Evolutionary conservation across 257 asterid species (phyloP).

Genomic region (Forsythia suspensa): DNA sequence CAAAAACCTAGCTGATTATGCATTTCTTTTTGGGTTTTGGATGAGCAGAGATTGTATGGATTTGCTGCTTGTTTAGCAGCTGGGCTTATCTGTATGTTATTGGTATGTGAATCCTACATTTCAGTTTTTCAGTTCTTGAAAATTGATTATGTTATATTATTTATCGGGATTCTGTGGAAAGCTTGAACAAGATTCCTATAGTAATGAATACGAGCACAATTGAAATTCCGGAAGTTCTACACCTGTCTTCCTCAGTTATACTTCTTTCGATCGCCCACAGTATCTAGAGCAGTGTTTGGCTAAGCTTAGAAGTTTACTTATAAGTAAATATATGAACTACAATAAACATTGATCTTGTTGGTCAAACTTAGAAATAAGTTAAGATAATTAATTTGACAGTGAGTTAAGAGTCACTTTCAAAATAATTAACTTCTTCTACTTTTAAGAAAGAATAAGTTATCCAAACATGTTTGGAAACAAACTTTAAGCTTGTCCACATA

Average conservation of each 20-base stretch:
- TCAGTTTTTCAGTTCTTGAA: conserved; percentile 12
- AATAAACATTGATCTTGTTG: not conserved
- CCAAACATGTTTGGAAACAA: not conserved
- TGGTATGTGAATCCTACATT: conserved; percentile 54
- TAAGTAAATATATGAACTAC: not conserved
- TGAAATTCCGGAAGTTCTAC: not conserved
- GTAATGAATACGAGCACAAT: not conserved
- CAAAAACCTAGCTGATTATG: conserved; percentile 20
- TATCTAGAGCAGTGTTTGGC: not conserved
- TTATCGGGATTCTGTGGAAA: not conserved
- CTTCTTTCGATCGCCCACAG: not conserved
- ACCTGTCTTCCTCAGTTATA: not conserved
- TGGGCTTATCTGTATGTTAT: conserved; percentile 71
- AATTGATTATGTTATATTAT: not conserved
- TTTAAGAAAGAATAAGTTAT: not conserved
- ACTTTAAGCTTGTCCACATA: not conserved
- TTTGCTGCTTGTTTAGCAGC: conserved; percentile 80
- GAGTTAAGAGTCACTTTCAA: not conserved
- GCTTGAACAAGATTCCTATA: not conserved
- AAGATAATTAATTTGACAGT: not conserved
- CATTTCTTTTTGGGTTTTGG: not conserved
- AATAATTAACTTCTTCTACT: not conserved
- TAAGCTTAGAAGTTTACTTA: not conserved
- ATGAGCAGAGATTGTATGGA: conserved; percentile 81
- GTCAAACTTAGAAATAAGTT: not conserved